phyloP scores from a whole-genome alignment of 2,329 filamentous ascomycete genomes.

The Pseudogymnoascus sp. region DNA sequence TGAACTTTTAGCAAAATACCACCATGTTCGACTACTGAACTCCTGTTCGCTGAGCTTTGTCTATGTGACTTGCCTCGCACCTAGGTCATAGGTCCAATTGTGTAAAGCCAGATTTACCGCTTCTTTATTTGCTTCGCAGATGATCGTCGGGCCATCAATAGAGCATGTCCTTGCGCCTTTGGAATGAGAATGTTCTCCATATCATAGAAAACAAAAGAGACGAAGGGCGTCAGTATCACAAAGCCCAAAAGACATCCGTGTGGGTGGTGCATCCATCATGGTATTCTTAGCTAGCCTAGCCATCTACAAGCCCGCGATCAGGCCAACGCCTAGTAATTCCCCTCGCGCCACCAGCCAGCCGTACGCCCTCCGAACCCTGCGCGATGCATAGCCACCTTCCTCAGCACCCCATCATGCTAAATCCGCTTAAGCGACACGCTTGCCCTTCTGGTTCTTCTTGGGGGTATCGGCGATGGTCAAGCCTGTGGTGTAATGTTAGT shows the following conservation, averaged over 20 bases:
- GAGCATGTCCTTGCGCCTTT: neutral
- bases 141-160: neutral
- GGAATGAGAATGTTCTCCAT: neutral
- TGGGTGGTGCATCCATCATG: slow-evolving; percentile 10
- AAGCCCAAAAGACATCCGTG: neutral
- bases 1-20: neutral
- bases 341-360: slow-evolving; percentile 6
- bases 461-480: slow-evolving; percentile 52
- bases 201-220: neutral
- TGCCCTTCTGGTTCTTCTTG: slow-evolving; percentile 48
- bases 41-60: neutral
- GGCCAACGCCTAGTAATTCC: slow-evolving; percentile 2
- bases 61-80: neutral
- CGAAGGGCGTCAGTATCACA: slow-evolving; percentile 4
- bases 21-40: neutral
- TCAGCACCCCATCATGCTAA: slow-evolving; percentile 8
- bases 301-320: slow-evolving; percentile 9
- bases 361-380: slow-evolving; percentile 5
- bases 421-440: slow-evolving; percentile 25
- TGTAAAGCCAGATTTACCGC: no score
- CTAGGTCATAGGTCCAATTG: neutral
- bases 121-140: no score
- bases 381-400: neutral
- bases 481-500: slow-evolving; percentile 32
- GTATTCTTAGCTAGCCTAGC: slow-evolving; percentile 11